These are phyloP conservation scores for Trametes versicolor DNA, from an alignment of 1,284 basidiomycete genomes.

Conservation along the genomic window DNA sequence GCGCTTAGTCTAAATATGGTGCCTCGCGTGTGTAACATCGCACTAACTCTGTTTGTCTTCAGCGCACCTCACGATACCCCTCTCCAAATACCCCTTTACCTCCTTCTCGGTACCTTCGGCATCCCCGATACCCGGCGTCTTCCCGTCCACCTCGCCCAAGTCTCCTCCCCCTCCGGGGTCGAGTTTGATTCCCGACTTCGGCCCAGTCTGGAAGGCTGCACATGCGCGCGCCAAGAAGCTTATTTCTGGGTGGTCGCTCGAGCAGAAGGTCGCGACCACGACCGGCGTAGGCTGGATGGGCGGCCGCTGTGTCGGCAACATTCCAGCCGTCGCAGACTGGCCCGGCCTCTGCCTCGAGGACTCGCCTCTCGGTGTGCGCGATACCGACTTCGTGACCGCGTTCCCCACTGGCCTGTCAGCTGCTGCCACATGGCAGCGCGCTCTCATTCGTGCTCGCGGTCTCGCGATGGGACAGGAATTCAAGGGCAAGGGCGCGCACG, in stretches of 20 bases:
- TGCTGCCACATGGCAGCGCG: constrained; percentile 68
- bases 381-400: constrained; percentile 61
- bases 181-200: constrained; percentile 54
- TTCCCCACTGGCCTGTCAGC: constrained; percentile 71
- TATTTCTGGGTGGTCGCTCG: constrained; percentile 49
- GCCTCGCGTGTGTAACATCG: too few relatives aligned
- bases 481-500: constrained; percentile 82
- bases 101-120: constrained; percentile 46
- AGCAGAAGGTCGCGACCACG: constrained; percentile 53
- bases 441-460: constrained; percentile 78
- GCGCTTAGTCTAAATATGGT: too few relatives aligned
- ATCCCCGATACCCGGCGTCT: constrained; percentile 42
- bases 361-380: constrained; percentile 57
- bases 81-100: constrained; percentile 39
- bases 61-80: constrained; percentile 32
- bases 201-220: constrained; percentile 52
- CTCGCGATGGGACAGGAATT: constrained; percentile 82
- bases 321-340: constrained; percentile 47
- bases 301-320: constrained; percentile 57
- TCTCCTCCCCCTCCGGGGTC: constrained; percentile 44
- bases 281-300: constrained; percentile 56
- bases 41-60: constrained; percentile 9
- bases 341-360: constrained; percentile 77
- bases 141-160: constrained; percentile 40
- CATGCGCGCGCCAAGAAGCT: constrained; percentile 49